phyloP scores from a whole-genome alignment of 768 basidiomycete genomes.

The Cystofilobasidium bisporidii region DNA sequence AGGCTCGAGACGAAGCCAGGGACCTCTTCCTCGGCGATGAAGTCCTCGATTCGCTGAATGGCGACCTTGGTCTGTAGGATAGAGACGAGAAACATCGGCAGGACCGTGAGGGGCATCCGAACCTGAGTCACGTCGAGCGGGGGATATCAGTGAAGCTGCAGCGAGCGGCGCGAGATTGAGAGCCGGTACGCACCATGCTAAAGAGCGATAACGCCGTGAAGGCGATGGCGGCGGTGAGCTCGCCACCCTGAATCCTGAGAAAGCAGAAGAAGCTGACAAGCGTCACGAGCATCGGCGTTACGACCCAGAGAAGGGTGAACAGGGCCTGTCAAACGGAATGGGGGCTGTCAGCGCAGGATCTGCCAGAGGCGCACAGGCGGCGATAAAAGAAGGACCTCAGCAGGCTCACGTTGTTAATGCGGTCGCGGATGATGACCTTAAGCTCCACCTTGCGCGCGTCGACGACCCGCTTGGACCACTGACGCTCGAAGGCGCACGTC shows the following conservation, averaged over 20 bases:
- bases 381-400: no score
- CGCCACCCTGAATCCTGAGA: slow-evolving; percentile 56
- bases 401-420: neutral
- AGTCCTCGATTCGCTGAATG: slow-evolving; percentile 52
- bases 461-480: slow-evolving; percentile 55
- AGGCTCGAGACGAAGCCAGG: slow-evolving; percentile 59
- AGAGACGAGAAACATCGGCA: slow-evolving; percentile 58
- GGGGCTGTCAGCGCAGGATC: neutral
- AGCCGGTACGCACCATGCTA: slow-evolving; percentile 66
- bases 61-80: slow-evolving; percentile 61
- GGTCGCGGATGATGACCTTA: slow-evolving; percentile 52
- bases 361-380: neutral
- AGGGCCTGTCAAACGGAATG: slow-evolving; percentile 47
- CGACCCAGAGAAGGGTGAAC: slow-evolving; percentile 63
- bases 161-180: no score
- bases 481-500: slow-evolving; percentile 71
- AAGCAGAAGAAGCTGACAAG: slow-evolving; percentile 61
- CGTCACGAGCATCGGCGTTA: slow-evolving; percentile 69
- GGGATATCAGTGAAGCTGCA: no score
- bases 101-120: neutral
- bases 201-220: slow-evolving; percentile 85
- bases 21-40: slow-evolving; percentile 63
- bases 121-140: no score
- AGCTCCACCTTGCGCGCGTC: slow-evolving; percentile 56
- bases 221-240: slow-evolving; percentile 67